Evolutionary conservation across 805 yeast genomes (phyloP).

Genomic region (Saccharomyces kudriavzevii): DNA sequence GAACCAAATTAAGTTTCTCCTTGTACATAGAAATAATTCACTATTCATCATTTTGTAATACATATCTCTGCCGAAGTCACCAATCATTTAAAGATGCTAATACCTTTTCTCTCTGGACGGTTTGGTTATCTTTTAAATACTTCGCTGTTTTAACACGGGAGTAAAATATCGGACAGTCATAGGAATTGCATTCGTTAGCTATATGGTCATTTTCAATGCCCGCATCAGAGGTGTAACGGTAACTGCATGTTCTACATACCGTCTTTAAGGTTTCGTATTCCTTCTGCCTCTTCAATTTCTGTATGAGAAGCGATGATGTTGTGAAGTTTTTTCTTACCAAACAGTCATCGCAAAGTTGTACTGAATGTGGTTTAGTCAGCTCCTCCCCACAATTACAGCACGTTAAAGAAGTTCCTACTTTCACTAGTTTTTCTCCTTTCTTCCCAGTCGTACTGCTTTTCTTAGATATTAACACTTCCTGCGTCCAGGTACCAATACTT

Average conservation of each 20-base stretch:
- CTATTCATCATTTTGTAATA: not conserved
- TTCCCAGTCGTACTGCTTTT: conserved; percentile 1
- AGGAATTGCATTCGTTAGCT: conserved; percentile 42
- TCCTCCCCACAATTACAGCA: conserved; percentile 15
- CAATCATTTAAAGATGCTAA: conserved; percentile 15
- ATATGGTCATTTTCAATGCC: conserved; percentile 27
- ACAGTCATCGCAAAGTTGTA: conserved; percentile 1
- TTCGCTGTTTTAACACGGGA: conserved; percentile 38
- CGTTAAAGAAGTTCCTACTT: not conserved
- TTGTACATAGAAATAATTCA: not conserved
- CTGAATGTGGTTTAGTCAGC: not conserved
- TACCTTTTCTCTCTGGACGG: conserved; percentile 4
- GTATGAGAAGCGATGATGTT: conserved; percentile 1
- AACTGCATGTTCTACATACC: conserved; percentile 34
- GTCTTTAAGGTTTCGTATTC: conserved; percentile 24
- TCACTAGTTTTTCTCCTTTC: not conserved
- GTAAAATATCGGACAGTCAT: conserved; percentile 59
- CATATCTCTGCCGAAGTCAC: conserved; percentile 4
- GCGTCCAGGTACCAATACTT: conserved; percentile 68
- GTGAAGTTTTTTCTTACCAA: not conserved
- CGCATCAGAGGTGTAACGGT: conserved; percentile 18
- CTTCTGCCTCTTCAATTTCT: conserved; percentile 15
- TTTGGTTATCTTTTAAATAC: conserved; percentile 19
- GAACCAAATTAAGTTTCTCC: not conserved
- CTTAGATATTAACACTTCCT: conserved; percentile 46